Evolutionary conservation across 176 grass and related monocot species (phyloP).

Genomic region (Avena sativa): DNA sequence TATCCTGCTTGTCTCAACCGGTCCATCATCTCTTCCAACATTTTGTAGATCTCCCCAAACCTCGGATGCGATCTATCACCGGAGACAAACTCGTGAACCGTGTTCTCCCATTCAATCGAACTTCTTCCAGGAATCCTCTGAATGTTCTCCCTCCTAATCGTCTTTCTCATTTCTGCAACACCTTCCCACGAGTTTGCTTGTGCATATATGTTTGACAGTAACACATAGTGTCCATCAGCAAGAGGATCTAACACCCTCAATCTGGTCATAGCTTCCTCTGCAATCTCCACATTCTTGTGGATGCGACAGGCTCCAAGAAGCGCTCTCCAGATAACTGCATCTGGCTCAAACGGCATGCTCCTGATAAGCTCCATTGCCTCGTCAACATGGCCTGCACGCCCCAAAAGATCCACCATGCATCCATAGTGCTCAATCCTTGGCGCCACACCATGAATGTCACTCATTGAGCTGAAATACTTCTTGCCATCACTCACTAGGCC

Average conservation of each 20-base stretch:
- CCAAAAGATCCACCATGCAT: conserved; percentile 77
- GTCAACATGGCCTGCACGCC: conserved; percentile 63
- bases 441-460: conserved; percentile 42
- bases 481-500: conserved; percentile 71
- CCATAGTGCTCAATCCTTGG: conserved; percentile 71
- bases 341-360: conserved; percentile 60
- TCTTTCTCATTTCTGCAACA: conserved; percentile 69
- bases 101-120: conserved; percentile 58
- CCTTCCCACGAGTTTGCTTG: conserved; percentile 69
- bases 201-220: conserved; percentile 76
- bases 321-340: conserved; percentile 73
- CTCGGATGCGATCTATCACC: conserved; percentile 65
- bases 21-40: conserved; percentile 65
- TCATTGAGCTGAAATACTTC: conserved; percentile 63
- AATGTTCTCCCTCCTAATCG: conserved; percentile 54
- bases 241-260: conserved; percentile 60
- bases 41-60: conserved; percentile 60
- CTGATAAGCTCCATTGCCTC: conserved; percentile 64
- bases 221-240: conserved; percentile 66
- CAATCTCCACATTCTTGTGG: conserved; percentile 69
- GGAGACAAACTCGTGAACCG: conserved; percentile 55
- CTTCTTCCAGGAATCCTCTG: conserved; percentile 73
- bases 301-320: conserved; percentile 78
- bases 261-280: conserved; percentile 67
- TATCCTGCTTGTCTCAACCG: conserved; percentile 63